Evolutionary conservation across 2,329 filamentous ascomycete genomes (phyloP).

Genomic region (Scedosporium dehoogii): DNA sequence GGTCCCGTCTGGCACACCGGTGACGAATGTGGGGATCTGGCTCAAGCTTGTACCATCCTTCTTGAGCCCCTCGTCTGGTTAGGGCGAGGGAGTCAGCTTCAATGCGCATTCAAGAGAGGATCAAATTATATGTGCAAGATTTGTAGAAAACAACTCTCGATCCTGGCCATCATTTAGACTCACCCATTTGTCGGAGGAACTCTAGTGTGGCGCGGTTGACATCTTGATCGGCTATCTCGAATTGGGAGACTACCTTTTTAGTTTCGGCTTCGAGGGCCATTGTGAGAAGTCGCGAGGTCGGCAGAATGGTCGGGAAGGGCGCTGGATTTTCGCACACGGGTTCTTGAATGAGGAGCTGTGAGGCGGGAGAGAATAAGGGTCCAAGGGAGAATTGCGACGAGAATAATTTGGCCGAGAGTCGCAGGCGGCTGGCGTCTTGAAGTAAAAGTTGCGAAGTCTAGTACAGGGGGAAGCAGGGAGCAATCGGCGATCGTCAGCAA

Average conservation of each 20-base stretch:
- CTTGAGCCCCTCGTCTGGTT: slow-evolving; percentile 66
- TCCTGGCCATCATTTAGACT: slow-evolving; percentile 12
- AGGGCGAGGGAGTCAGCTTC: neutral
- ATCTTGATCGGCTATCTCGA: slow-evolving; percentile 71
- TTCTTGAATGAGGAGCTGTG: slow-evolving; percentile 31
- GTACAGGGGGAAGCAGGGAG: slow-evolving; percentile 16
- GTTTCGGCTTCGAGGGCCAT: slow-evolving; percentile 63
- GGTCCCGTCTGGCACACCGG: slow-evolving; percentile 88
- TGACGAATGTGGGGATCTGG: slow-evolving; percentile 97
- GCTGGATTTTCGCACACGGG: slow-evolving; percentile 44
- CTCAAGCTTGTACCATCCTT: slow-evolving; percentile 73
- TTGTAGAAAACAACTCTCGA: neutral
- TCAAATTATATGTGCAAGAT: neutral
- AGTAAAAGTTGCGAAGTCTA: slow-evolving; percentile 2
- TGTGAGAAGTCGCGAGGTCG: slow-evolving; percentile 43
- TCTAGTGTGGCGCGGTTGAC: slow-evolving; percentile 74
- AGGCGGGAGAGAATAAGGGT: slow-evolving; percentile 12
- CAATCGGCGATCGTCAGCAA: neutral
- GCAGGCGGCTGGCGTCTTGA: slow-evolving; percentile 5
- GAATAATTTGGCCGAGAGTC: slow-evolving; percentile 8
- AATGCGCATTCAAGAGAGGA: neutral
- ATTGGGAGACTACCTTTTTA: slow-evolving; percentile 70
- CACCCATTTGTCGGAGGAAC: slow-evolving; percentile 78
- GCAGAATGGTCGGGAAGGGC: slow-evolving; percentile 43
- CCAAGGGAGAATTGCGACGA: slow-evolving; percentile 10